phyloP scores from a whole-genome alignment of 805 yeast species.

The Kluyveromyces lactis region DNA sequence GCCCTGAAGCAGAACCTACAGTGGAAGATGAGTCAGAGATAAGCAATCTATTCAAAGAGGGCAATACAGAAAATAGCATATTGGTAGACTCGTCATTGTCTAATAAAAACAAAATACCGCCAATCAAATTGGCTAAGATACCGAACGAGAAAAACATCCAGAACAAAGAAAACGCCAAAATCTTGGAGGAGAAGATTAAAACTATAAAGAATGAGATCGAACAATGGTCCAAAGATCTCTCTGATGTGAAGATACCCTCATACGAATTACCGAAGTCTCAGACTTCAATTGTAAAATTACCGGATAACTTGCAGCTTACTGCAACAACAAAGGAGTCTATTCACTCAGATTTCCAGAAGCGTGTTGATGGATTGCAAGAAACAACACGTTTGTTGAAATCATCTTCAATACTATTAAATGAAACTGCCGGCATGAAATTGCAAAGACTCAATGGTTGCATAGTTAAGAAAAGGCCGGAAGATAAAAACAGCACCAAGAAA shows the following conservation, averaged over 20 bases:
- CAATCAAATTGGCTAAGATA: conserved; percentile 7
- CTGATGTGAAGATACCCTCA: conserved; percentile 1
- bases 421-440: not conserved
- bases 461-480: not conserved
- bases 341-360: not conserved
- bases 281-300: conserved; percentile 5
- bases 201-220: conserved; percentile 18
- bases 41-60: conserved; percentile 14
- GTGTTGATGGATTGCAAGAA: conserved; percentile 1
- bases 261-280: conserved; percentile 14
- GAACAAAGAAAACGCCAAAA: conserved; percentile 20
- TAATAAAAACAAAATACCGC: not conserved
- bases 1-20: conserved; percentile 13
- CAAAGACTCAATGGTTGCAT: conserved; percentile 2
- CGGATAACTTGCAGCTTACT: conserved; percentile 6
- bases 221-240: conserved; percentile 21
- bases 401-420: not conserved
- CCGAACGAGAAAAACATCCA: conserved; percentile 27
- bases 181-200: conserved; percentile 17
- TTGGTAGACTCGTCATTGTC: not conserved
- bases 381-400: conserved; percentile 1
- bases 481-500: conserved; percentile 1
- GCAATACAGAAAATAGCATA: conserved; percentile 3
- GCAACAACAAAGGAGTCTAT: conserved; percentile 8
- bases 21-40: conserved; percentile 8